Conservation (phyloP, 768 basidiomycete genomes). For the Leccinellum albellum region DNA sequence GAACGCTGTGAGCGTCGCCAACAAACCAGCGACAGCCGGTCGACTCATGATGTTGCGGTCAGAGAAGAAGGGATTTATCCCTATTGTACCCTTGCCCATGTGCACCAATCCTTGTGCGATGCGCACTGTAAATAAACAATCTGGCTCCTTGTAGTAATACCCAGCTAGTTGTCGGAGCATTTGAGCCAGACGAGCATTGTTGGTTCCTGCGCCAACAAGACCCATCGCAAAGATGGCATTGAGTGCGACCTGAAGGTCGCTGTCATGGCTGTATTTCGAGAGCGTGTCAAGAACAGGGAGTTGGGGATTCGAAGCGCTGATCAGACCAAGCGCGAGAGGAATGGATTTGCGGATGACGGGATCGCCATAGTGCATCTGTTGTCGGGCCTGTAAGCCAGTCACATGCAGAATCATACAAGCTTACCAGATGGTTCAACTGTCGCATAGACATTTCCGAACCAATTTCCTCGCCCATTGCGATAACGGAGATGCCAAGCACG, state of each 20-base stretch:
- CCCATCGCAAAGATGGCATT: slow-evolving; percentile 99
- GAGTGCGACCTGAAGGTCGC: slow-evolving; percentile 91
- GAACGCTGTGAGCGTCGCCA: slow-evolving; percentile 87
- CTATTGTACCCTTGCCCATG: slow-evolving; percentile 99
- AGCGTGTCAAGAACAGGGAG: slow-evolving; percentile 92
- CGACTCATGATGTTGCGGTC: slow-evolving; percentile 89
- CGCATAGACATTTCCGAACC: slow-evolving; percentile 97
- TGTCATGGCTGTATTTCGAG: slow-evolving; percentile 98
- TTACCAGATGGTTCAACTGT: slow-evolving; percentile 93
- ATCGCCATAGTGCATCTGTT: slow-evolving; percentile 98
- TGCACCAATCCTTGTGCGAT: slow-evolving; percentile 96
- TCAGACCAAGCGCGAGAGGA: slow-evolving; percentile 90
- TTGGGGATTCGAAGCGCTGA: slow-evolving; percentile 95
- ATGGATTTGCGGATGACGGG: slow-evolving; percentile 88
- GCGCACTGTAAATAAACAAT: slow-evolving; percentile 94
- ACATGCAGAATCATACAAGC: slow-evolving; percentile 21
- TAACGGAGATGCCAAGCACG: slow-evolving; percentile 87
- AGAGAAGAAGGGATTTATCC: slow-evolving; percentile 93
- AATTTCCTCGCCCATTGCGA: slow-evolving; percentile 98
- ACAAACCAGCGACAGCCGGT: slow-evolving; percentile 82
- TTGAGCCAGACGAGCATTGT: slow-evolving; percentile 95
- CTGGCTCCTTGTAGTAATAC: slow-evolving; percentile 98
- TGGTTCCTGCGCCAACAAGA: slow-evolving; percentile 95
- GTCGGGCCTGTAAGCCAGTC: slow-evolving; percentile 14
- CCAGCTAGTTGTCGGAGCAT: slow-evolving; percentile 96